Evolutionary conservation across 2,329 filamentous ascomycete species (phyloP).

Genomic region (Reticulascus tulasneorum): DNA sequence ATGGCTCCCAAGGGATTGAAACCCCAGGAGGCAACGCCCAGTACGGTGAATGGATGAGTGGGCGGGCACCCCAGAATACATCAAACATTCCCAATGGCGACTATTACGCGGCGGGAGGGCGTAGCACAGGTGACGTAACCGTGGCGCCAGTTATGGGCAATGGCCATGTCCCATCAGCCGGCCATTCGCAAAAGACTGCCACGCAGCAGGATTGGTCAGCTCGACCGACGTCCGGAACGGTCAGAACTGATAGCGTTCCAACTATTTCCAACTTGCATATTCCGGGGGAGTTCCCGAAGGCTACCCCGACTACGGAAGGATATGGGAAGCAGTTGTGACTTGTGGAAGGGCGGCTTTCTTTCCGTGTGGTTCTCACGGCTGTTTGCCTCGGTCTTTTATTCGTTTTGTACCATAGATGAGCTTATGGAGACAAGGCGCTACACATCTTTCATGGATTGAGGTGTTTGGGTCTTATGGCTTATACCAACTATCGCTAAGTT

Average conservation of each 20-base stretch:
- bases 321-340: background rate
- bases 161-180: background rate
- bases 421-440: too few species aligned
- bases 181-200: background rate
- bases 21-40: constrained; percentile 12
- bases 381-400: too few species aligned
- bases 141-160: background rate
- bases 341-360: too few species aligned
- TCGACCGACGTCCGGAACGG: constrained; percentile 21
- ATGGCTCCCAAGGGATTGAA: constrained; percentile 5
- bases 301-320: constrained; percentile 5
- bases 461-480: too few species aligned
- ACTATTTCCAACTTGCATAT: constrained; percentile 65
- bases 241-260: constrained; percentile 40
- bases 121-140: background rate
- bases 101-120: background rate
- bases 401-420: too few species aligned
- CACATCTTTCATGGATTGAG: too few species aligned
- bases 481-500: too few species aligned
- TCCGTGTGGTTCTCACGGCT: too few species aligned
- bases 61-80: background rate
- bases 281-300: constrained; percentile 61
- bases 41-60: constrained; percentile 13
- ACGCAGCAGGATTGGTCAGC: constrained; percentile 5
- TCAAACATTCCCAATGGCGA: background rate